Base-by-base conservation (phyloP, 225 moss, liverwort and hornwort species). In the Polytrichum commune region DNA sequence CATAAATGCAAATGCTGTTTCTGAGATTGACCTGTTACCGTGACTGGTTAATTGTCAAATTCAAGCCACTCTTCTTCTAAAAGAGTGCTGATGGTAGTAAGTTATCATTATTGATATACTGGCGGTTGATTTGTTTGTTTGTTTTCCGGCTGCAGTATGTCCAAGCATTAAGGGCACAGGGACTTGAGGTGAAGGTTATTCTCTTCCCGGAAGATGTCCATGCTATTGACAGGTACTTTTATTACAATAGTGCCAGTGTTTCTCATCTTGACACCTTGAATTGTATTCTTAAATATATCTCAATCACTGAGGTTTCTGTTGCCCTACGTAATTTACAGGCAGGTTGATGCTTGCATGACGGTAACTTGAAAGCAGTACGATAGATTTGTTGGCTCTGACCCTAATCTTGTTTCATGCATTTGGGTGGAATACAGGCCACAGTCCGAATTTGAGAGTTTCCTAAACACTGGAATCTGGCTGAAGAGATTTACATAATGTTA, bases 171-270 rank as follows among this genome's bases (percentile, higher is more conserved):
- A 81, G 93, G 53, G 85, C 89, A 27, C 81, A 87, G 70, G 92
- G 90, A 77, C 75, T 96, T 5, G 93, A 96, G 81, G 90, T 90
- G 22, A 92, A 96, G 85, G 86, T 93, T 58, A 85, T 93, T 8
- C 33, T 93, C 18, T 86, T 96, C 76, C 90, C 83, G 24, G 85
- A 89, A 67, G 93, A 96, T 79, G 76, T 86, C 20, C 96, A 96
- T 67, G 73, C 92, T 38, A 83, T 93, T 72, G 93, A 96, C 80
- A 96, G 90, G 93, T 93, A 68, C 19, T 0, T 18, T 16, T 46
- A 46, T 3, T 46, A 46, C 16, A 13, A 46, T 46, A 16, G 13
- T 4, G 13, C 8, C 7, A 46, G 4, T 13, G 46, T 46, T 13
- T 46, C 46, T 2, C 46, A 46, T 4, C 16, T 46, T 13, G 0